These are phyloP conservation scores for Hemisphaericaspora xylanilytica DNA, from an alignment of 1,139 yeast genomes.

Conservation along the genomic window DNA sequence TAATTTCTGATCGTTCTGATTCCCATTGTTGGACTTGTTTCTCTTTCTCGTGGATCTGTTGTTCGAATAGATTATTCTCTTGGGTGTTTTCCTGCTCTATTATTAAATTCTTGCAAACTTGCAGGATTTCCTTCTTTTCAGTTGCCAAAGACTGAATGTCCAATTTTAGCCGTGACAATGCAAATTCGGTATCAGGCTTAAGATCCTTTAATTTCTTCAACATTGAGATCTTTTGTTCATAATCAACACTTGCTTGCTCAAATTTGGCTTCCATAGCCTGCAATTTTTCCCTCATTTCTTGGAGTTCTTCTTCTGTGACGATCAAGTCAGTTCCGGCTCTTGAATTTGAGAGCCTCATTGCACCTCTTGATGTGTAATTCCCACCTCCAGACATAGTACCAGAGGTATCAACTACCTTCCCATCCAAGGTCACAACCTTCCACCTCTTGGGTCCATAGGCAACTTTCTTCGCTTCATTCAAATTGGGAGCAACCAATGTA, in stretches of 20 bases:
- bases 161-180: conserved; percentile 56
- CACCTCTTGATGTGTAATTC: conserved; percentile 58
- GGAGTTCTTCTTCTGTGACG: conserved; percentile 58
- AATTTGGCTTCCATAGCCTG: conserved; percentile 54
- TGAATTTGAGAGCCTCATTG: conserved; percentile 51
- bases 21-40: conserved; percentile 32
- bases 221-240: conserved; percentile 58
- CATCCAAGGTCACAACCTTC: conserved; percentile 91
- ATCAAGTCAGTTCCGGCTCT: conserved; percentile 23
- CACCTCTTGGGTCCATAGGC: conserved; percentile 82
- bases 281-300: conserved; percentile 53
- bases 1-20: conserved; percentile 42
- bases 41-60: conserved; percentile 40
- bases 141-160: conserved; percentile 63
- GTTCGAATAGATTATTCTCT: conserved; percentile 24
- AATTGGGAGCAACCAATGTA: conserved; percentile 79
- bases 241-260: conserved; percentile 51
- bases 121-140: conserved; percentile 44
- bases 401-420: conserved; percentile 88
- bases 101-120: conserved; percentile 33
- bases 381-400: conserved; percentile 99
- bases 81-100: conserved; percentile 34
- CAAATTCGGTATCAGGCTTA: conserved; percentile 68
- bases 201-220: conserved; percentile 59
- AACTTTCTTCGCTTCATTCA: conserved; percentile 79